These are phyloP conservation scores for Cercospora janseana DNA, from an alignment of 2,329 filamentous ascomycete species.

Conservation along the genomic window DNA sequence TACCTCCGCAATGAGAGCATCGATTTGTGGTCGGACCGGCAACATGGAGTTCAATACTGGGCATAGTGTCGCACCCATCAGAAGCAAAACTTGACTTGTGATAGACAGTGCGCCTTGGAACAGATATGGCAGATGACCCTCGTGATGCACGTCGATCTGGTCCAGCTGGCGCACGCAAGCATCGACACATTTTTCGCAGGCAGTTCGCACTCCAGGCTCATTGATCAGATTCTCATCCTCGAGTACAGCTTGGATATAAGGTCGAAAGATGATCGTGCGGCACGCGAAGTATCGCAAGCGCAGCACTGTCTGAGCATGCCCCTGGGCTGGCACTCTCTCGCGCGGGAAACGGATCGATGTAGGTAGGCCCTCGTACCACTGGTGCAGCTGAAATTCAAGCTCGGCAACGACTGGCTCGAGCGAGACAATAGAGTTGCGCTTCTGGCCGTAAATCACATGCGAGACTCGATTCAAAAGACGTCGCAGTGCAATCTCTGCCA, in stretches of 20 bases:
- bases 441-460: conserved; percentile 33
- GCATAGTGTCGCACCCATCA: conserved; percentile 84
- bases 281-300: conserved; percentile 80
- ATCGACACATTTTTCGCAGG: conserved; percentile 77
- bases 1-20: conserved; percentile 75
- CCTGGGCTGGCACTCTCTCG: conserved; percentile 62
- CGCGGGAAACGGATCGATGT: conserved; percentile 74
- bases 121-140: conserved; percentile 79
- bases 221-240: conserved; percentile 71
- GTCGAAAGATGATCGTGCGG: conserved; percentile 80
- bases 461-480: conserved; percentile 57
- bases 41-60: conserved; percentile 68
- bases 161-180: conserved; percentile 77
- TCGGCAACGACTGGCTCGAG: conserved; percentile 76
- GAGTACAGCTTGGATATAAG: conserved; percentile 76
- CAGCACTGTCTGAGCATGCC: conserved; percentile 76
- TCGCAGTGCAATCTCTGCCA: conserved; percentile 77
- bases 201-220: conserved; percentile 71
- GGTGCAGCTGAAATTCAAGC: conserved; percentile 76
- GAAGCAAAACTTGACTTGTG: conserved; percentile 74
- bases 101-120: conserved; percentile 84
- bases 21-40: conserved; percentile 56
- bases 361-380: conserved; percentile 81
- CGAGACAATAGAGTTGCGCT: conserved; percentile 67
- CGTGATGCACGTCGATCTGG: conserved; percentile 74